Percentiles rank a stretch among this genome's conserved stretches.
Evolutionary conservation across 805 yeast species (phyloP).

Genomic region (Metschnikowia matae): DNA sequence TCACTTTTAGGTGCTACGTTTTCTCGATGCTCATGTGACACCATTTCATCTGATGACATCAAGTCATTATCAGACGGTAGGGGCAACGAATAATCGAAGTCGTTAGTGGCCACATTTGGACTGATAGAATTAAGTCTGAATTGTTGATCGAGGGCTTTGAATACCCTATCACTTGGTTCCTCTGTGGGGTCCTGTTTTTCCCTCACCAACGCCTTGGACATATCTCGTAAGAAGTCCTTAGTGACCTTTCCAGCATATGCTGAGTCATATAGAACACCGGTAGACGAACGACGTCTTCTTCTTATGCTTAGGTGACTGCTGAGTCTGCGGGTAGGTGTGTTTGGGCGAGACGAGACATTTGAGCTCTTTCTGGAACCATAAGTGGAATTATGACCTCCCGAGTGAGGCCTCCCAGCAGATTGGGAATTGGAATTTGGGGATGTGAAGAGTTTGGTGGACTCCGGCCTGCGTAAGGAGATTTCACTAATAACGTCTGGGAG

Average conservation of each 20-base stretch:
- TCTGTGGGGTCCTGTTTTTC: constrained; percentile 15
- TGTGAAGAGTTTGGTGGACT: neutral
- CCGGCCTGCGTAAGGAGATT: constrained; percentile 10
- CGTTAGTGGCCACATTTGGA: constrained; percentile 12
- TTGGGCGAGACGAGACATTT: constrained; percentile 3
- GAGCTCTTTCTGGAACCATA: constrained; percentile 2
- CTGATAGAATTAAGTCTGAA: constrained; percentile 10
- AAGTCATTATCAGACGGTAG: constrained; percentile 19
- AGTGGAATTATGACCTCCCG: neutral
- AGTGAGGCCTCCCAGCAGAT: neutral
- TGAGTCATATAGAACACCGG: constrained; percentile 23
- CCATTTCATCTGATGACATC: constrained; percentile 11
- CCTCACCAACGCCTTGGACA: constrained; percentile 28
- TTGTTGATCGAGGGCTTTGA: constrained; percentile 12
- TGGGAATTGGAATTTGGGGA: neutral
- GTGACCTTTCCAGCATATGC: constrained; percentile 36
- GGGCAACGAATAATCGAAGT: constrained; percentile 28
- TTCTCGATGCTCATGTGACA: constrained; percentile 5
- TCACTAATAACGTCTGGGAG: constrained; percentile 16
- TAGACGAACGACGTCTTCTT: constrained; percentile 17
- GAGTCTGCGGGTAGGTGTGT: constrained; percentile 13
- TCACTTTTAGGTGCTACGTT: neutral
- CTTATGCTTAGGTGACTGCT: constrained; percentile 14
- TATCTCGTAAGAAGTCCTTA: constrained; percentile 32
- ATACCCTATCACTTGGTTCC: constrained; percentile 11